These are phyloP conservation scores for Ploettnerulaceae sp. DNA, from an alignment of 2,329 filamentous ascomycete species.

Conservation along the genomic window DNA sequence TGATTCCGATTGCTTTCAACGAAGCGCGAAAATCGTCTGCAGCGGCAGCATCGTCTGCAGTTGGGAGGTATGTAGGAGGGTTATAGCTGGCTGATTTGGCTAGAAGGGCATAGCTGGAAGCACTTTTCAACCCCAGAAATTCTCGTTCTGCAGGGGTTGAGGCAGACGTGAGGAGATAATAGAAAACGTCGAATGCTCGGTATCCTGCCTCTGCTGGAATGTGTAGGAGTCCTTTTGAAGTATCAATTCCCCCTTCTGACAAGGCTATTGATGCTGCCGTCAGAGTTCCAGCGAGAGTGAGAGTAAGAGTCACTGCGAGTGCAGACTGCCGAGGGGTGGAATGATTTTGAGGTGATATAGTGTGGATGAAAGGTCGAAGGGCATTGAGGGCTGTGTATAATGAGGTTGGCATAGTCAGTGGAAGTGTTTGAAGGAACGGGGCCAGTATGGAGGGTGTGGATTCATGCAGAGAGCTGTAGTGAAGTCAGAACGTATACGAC, in stretches of 20 bases:
- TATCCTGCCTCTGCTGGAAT: conserved; percentile 76
- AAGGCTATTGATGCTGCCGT: conserved; percentile 71
- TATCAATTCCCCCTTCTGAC: conserved; percentile 85
- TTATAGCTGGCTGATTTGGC: conserved; percentile 79
- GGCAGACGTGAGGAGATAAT: conserved; percentile 89
- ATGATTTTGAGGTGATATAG: conserved; percentile 86
- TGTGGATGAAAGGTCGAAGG: conserved; percentile 79
- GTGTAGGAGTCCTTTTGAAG: conserved; percentile 69
- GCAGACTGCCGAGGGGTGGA: conserved; percentile 75
- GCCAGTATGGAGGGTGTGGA: conserved; percentile 80
- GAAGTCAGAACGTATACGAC: conserved; percentile 6
- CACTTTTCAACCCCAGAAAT: conserved; percentile 73
- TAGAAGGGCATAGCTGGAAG: conserved; percentile 73
- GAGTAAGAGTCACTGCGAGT: conserved; percentile 73
- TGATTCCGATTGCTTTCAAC: conserved; percentile 89
- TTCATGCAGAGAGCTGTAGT: conserved; percentile 74
- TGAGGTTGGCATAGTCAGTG: conserved; percentile 69
- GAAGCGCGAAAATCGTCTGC: conserved; percentile 89
- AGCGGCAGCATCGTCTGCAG: conserved; percentile 85
- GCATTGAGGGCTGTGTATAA: conserved; percentile 77
- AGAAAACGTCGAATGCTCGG: conserved; percentile 95
- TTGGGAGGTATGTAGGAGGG: conserved; percentile 82
- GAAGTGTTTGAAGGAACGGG: conserved; percentile 77
- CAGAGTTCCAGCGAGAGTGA: conserved; percentile 76
- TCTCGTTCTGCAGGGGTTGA: conserved; percentile 86